These are phyloP conservation scores for Aspergillus brunneoviolaceus DNA, from an alignment of 2,329 filamentous ascomycete genomes.

Conservation along the genomic window DNA sequence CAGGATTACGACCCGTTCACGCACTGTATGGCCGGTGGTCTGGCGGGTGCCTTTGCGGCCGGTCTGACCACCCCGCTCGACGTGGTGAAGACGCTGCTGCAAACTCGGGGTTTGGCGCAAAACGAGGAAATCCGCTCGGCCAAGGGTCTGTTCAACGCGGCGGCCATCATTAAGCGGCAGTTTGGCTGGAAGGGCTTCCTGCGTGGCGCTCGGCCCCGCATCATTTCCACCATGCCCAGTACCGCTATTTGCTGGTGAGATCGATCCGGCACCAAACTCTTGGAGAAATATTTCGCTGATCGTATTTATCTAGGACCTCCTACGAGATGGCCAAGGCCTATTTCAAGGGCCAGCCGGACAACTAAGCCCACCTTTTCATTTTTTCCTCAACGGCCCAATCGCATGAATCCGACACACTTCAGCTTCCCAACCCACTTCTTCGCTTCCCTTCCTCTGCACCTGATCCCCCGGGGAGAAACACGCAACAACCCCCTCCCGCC, in stretches of 20 bases:
- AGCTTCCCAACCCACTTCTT: constrained; percentile 4
- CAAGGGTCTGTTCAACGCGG: constrained; percentile 77
- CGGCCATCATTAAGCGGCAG: constrained; percentile 74
- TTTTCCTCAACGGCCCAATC: constrained; percentile 12
- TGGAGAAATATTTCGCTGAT: constrained; percentile 9
- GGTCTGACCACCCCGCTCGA: constrained; percentile 95
- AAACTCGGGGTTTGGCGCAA: constrained; percentile 80
- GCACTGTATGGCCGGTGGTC: constrained; percentile 86
- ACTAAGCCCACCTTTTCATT: constrained; percentile 17
- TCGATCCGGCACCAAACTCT: not conserved
- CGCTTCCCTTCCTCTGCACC: not conserved
- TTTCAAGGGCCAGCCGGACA: constrained; percentile 52
- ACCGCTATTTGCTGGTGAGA: constrained; percentile 98
- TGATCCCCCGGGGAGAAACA: not conserved
- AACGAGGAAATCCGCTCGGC: constrained; percentile 82
- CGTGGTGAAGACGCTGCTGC: constrained; percentile 95
- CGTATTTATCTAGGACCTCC: constrained; percentile 51
- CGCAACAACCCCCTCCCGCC: not conserved
- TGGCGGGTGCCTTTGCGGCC: constrained; percentile 90
- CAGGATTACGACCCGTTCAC: constrained; percentile 83
- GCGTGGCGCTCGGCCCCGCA: constrained; percentile 84
- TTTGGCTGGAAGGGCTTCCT: constrained; percentile 88
- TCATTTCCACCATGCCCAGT: constrained; percentile 96
- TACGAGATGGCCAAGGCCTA: constrained; percentile 70
- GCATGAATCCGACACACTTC: constrained; percentile 15